Percentiles rank a stretch among this genome's conserved stretches.
Conservation (phyloP, 1,139 yeast species). For the Suzukiozyma palmioleophila region DNA sequence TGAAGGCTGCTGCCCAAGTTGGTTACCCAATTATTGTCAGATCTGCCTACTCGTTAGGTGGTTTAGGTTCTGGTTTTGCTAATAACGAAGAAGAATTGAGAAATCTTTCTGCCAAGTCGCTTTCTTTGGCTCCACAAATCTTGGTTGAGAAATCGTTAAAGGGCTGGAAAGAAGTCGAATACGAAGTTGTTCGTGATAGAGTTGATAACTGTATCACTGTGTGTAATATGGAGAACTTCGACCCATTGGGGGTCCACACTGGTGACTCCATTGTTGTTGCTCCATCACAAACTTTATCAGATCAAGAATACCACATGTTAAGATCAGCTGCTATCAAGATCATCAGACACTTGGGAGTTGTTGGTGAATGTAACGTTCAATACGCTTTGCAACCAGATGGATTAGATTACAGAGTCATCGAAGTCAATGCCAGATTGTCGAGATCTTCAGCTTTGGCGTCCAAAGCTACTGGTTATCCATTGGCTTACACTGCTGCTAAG, state of each 20-base stretch:
- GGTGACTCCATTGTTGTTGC: constrained; percentile 99
- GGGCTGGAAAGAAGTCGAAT: constrained; percentile 99
- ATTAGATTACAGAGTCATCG: constrained; percentile 91
- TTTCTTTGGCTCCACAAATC: constrained; percentile 89
- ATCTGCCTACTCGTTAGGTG: constrained; percentile 97
- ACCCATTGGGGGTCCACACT: constrained; percentile 96
- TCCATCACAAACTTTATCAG: constrained; percentile 95
- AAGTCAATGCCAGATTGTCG: constrained; percentile 95
- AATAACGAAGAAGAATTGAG: constrained; percentile 73
- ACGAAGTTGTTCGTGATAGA: constrained; percentile 96
- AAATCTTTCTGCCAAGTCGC: constrained; percentile 82
- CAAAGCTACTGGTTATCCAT: constrained; percentile 97
- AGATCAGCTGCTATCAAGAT: constrained; percentile 96
- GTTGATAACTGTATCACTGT: constrained; percentile 97
- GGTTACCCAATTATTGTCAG: constrained; percentile 97
- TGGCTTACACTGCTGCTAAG: constrained; percentile 98
- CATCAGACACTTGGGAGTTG: constrained; percentile 96
- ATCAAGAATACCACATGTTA: constrained; percentile 96
- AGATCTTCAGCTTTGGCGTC: constrained; percentile 98
- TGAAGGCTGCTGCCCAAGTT: constrained; percentile 76
- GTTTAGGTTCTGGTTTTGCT: constrained; percentile 97
- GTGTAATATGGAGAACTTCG: constrained; percentile 98
- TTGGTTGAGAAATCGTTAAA: constrained; percentile 93
- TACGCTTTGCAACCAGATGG: constrained; percentile 96
- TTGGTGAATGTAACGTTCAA: constrained; percentile 98